Conservation (phyloP, 495 filamentous ascomycete species). For the Venustampulla echinocandica region DNA sequence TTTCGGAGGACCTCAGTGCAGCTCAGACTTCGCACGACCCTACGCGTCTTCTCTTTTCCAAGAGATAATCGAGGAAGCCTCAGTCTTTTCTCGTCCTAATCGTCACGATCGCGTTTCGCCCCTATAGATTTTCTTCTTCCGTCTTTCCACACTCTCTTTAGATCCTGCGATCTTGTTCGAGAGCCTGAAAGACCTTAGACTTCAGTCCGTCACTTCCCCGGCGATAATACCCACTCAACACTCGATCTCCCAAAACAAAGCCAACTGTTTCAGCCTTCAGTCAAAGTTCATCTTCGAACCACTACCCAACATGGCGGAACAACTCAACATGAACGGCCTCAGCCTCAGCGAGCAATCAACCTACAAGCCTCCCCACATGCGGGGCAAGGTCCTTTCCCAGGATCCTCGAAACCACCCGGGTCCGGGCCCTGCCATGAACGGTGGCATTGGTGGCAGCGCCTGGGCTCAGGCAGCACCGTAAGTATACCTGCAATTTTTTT, state of each 20-base stretch:
- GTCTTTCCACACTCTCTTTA: slow-evolving; percentile 28
- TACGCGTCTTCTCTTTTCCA: slow-evolving; percentile 23
- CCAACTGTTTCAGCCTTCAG: slow-evolving; percentile 12
- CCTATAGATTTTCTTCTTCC: slow-evolving; percentile 28
- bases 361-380: slow-evolving; percentile 95
- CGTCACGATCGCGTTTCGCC: slow-evolving; percentile 32
- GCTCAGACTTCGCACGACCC: slow-evolving; percentile 28
- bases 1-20: slow-evolving; percentile 34
- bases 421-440: slow-evolving; percentile 20
- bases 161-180: slow-evolving; percentile 19
- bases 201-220: slow-evolving; percentile 10
- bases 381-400: slow-evolving; percentile 41
- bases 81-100: slow-evolving; percentile 21
- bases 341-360: slow-evolving; percentile 58
- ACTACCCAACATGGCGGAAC: slow-evolving; percentile 68
- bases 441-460: slow-evolving; percentile 36
- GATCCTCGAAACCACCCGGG: slow-evolving; percentile 21
- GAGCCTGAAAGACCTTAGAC: slow-evolving; percentile 3
- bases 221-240: not conserved
- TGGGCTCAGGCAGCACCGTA: slow-evolving; percentile 49
- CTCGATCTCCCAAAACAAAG: not conserved
- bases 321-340: slow-evolving; percentile 85
- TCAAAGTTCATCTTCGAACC: slow-evolving; percentile 19
- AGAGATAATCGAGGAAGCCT: slow-evolving; percentile 17
- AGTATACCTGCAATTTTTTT: slow-evolving; percentile 21